Evolutionary conservation across 768 basidiomycete genomes (phyloP).

Genomic region (Brasilioporus rufonigricans): DNA sequence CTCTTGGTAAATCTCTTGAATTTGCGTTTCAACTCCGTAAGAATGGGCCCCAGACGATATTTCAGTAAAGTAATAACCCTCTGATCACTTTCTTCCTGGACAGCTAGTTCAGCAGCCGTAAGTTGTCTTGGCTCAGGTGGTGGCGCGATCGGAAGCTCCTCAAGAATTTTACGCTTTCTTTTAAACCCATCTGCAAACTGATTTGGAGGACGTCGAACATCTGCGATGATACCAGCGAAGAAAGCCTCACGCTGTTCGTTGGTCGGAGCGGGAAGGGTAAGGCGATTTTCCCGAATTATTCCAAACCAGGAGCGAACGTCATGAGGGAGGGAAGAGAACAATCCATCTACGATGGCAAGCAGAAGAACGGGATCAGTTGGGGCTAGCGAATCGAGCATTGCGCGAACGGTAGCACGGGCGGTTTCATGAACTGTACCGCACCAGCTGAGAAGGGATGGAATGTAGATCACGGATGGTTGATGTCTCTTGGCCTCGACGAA

Average conservation of each 20-base stretch:
- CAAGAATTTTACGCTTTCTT: conserved; percentile 78
- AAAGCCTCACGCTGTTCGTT: conserved; percentile 62
- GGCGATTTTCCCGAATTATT: conserved; percentile 64
- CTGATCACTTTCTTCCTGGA: conserved; percentile 82
- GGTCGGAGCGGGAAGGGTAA: conserved; percentile 57
- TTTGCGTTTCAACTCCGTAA: conserved; percentile 88
- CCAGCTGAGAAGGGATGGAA: conserved; percentile 87
- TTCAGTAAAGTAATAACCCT: conserved; percentile 77
- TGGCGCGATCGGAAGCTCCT: conserved; percentile 84
- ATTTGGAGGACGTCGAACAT: conserved; percentile 74
- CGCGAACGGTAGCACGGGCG: conserved; percentile 77
- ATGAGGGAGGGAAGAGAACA: conserved; percentile 61
- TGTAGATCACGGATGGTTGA: conserved; percentile 93
- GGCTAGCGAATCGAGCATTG: conserved; percentile 87
- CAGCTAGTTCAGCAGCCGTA: conserved; percentile 74
- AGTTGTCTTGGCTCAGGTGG: conserved; percentile 84
- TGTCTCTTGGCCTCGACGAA: conserved; percentile 97
- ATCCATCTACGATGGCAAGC: conserved; percentile 83
- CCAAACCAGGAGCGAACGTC: conserved; percentile 96
- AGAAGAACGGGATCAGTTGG: conserved; percentile 94
- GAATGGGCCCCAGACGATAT: conserved; percentile 85
- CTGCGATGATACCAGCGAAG: conserved; percentile 70
- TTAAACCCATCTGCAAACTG: conserved; percentile 88
- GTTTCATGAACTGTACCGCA: conserved; percentile 82
- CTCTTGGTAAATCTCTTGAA: conserved; percentile 87